phyloP scores from a whole-genome alignment of 2,329 filamentous ascomycete species.

The Blumeriella jaapii region DNA sequence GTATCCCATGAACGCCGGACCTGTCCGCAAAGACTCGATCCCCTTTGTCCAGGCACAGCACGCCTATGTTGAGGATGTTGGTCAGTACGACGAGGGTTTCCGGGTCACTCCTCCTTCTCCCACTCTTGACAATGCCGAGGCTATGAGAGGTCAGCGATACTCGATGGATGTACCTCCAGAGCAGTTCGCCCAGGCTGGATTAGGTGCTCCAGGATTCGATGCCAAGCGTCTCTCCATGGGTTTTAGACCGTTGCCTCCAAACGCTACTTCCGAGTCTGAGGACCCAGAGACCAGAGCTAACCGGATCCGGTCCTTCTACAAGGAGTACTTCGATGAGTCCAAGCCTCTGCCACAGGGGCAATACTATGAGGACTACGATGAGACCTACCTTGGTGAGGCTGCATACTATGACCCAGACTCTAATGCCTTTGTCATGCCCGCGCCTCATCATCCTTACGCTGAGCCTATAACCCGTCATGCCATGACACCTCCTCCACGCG shows the following conservation, averaged over 20 bases:
- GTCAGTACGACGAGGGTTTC: conserved; percentile 43
- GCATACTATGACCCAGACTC: conserved; percentile 23
- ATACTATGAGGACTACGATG: conserved; percentile 69
- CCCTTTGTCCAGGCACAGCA: conserved; percentile 5
- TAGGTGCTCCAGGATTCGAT: conserved; percentile 44
- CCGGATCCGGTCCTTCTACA: conserved; percentile 96
- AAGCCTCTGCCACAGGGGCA: conserved; percentile 34
- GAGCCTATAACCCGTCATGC: conserved; percentile 79
- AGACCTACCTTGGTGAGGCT: conserved; percentile 57
- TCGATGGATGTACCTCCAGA: conserved; percentile 28
- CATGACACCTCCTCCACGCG: conserved; percentile 81
- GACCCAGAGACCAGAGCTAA: conserved; percentile 92
- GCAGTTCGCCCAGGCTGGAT: conserved; percentile 29
- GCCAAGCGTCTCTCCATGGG: conserved; percentile 54
- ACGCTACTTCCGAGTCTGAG: conserved; percentile 67
- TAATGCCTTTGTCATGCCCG: conserved; percentile 51
- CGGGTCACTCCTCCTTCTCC: conserved; percentile 33
- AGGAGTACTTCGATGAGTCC: conserved; percentile 94
- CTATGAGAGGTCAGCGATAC: conserved; percentile 23
- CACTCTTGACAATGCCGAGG: conserved; percentile 24
- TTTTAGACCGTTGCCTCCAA: conserved; percentile 77
- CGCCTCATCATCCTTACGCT: conserved; percentile 52
- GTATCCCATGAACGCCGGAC: conserved; percentile 25
- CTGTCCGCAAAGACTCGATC: conserved; percentile 29
- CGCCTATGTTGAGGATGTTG: conserved; percentile 35